A percentile compares a stretch with the other conserved stretches of the same genome.
Conservation (phyloP, 2,329 filamentous ascomycete genomes). For the Sordariomycetes sp. region DNA sequence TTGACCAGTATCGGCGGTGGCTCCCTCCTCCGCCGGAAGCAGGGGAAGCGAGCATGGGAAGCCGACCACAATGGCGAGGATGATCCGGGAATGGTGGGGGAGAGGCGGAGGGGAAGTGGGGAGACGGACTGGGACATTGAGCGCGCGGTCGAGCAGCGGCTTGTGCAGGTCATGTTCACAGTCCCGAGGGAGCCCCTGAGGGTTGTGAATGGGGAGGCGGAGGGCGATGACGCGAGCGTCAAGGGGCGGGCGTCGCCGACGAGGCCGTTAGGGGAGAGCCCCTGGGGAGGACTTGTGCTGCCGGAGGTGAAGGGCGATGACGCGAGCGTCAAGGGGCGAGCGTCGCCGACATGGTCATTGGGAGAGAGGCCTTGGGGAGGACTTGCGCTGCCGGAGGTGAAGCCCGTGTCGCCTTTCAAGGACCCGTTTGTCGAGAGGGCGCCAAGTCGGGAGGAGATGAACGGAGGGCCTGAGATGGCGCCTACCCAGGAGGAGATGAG, state of each 20-base stretch:
- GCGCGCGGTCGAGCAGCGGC: constrained; percentile 52
- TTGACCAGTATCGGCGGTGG: constrained; percentile 27
- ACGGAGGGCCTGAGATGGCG: no score
- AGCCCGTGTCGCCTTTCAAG: not conserved
- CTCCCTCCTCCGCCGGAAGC: constrained; percentile 36
- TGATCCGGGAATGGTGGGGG: constrained; percentile 9
- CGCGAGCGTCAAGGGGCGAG: not conserved
- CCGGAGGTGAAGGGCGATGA: constrained; percentile 33
- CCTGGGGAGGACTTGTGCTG: no score
- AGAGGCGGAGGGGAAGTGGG: constrained; percentile 15
- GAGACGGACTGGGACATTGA: constrained; percentile 72
- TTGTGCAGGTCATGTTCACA: constrained; percentile 84
- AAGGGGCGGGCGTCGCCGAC: not conserved
- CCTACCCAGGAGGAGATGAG: no score
- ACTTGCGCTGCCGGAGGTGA: not conserved
- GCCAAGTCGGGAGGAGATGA: no score
- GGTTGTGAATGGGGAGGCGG: constrained; percentile 71
- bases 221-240: constrained; percentile 15
- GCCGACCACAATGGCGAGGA: constrained; percentile 13
- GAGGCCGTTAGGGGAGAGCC: not conserved
- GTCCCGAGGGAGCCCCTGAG: constrained; percentile 75
- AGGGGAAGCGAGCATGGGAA: constrained; percentile 42
- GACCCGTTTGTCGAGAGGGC: not conserved
- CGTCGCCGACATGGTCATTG: not conserved
- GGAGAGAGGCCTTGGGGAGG: not conserved